These are phyloP conservation scores for Mimosa pudica DNA, from an alignment of 306 rosid species.

Conservation along the genomic window DNA sequence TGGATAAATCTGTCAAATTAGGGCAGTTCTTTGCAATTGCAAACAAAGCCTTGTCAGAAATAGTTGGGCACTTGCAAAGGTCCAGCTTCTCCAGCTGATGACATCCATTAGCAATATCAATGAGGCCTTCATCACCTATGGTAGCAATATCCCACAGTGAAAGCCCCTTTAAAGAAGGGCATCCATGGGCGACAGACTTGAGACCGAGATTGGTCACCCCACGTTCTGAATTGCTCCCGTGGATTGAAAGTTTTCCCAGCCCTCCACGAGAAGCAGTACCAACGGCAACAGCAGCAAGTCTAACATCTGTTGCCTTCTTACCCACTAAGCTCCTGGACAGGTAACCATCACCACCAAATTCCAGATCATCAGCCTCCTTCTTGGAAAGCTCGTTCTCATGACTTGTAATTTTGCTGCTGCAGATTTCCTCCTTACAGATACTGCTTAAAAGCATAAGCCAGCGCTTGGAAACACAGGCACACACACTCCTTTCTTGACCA, in stretches of 20 bases:
- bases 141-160: slow-evolving; percentile 76
- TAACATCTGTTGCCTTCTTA: slow-evolving; percentile 88
- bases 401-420: slow-evolving; percentile 40
- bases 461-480: slow-evolving; percentile 81
- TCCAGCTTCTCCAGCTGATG: slow-evolving; percentile 86
- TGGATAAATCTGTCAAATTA: slow-evolving; percentile 62
- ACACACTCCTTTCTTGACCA: slow-evolving; percentile 78
- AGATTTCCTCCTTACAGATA: slow-evolving; percentile 62
- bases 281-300: slow-evolving; percentile 93
- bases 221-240: slow-evolving; percentile 62
- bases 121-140: slow-evolving; percentile 75
- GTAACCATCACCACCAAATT: slow-evolving; percentile 74
- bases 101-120: slow-evolving; percentile 78
- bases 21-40: slow-evolving; percentile 79
- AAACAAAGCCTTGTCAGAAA: slow-evolving; percentile 72
- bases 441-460: slow-evolving; percentile 91
- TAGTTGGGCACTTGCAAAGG: slow-evolving; percentile 68
- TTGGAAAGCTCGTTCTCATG: slow-evolving; percentile 31
- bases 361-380: slow-evolving; percentile 50
- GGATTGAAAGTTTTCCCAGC: slow-evolving; percentile 83
- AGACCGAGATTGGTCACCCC: slow-evolving; percentile 76
- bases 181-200: slow-evolving; percentile 72
- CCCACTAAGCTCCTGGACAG: slow-evolving; percentile 94
- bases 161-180: slow-evolving; percentile 79
- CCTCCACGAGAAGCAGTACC: slow-evolving; percentile 94